Conservation (phyloP, 169 alveolate species). For the Plasmodium gallinaceum region DNA sequence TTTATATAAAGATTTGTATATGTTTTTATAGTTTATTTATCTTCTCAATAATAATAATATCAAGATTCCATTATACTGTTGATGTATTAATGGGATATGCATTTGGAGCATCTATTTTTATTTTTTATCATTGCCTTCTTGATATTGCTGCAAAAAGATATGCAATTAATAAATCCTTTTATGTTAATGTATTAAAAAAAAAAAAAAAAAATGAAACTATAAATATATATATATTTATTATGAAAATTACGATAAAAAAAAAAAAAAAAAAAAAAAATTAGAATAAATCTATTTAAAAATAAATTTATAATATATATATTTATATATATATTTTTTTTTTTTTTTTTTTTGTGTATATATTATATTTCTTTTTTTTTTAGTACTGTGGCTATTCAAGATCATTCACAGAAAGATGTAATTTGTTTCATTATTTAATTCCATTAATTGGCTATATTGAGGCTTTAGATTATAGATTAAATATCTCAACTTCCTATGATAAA, state of each 20-base stretch:
- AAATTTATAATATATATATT: background rate
- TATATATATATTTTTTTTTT: background rate
- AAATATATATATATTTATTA: background rate
- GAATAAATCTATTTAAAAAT: background rate
- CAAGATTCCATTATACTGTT: constrained; percentile 84
- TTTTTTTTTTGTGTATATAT: background rate
- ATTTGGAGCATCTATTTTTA: constrained; percentile 32
- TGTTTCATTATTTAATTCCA: constrained; percentile 21
- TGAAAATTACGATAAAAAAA: background rate
- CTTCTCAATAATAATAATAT: constrained; percentile 72
- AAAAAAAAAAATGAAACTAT: background rate
- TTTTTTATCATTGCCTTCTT: constrained; percentile 24
- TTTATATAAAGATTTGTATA: constrained; percentile 37
- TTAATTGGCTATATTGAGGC: constrained; percentile 37
- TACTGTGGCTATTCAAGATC: constrained; percentile 6
- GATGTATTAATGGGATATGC: constrained; percentile 85
- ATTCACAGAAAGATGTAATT: constrained; percentile 14
- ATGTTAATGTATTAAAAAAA: constrained; percentile 14
- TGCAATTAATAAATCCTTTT: constrained; percentile 39
- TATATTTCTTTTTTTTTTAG: constrained; percentile 5
- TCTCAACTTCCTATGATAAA: constrained; percentile 40
- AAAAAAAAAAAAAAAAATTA: background rate
- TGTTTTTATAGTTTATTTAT: constrained; percentile 35
- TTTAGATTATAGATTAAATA: constrained; percentile 29
- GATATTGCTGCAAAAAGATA: constrained; percentile 62